These are phyloP conservation scores for Daldinia vernicosa DNA, from an alignment of 495 filamentous ascomycete genomes.

Conservation along the genomic window DNA sequence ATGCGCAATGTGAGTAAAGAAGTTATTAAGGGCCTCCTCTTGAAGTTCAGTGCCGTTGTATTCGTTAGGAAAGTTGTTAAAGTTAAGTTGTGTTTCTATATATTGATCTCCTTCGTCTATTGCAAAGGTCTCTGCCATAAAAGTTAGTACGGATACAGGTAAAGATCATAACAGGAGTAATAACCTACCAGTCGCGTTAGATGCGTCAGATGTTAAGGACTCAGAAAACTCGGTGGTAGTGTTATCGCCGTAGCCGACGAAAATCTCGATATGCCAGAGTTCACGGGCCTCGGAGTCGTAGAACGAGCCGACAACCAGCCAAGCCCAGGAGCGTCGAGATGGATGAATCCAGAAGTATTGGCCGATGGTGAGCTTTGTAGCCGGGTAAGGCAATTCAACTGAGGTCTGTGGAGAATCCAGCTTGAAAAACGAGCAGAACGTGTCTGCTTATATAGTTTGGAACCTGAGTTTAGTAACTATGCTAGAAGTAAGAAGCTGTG, in stretches of 20 bases:
- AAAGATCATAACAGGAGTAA: not conserved
- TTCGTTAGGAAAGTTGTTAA: not conserved
- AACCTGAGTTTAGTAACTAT: not conserved
- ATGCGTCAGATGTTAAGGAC: conserved; percentile 7
- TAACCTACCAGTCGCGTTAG: conserved; percentile 23
- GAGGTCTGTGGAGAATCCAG: conserved; percentile 31
- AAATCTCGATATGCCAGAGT: conserved; percentile 43
- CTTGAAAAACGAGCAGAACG: conserved; percentile 21
- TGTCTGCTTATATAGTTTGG: not conserved
- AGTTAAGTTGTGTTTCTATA: not conserved
- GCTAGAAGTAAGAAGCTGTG: not conserved
- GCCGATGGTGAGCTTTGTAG: conserved; percentile 43
- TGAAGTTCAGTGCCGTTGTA: not conserved
- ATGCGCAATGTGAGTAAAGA: not conserved
- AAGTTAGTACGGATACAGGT: conserved; percentile 4
- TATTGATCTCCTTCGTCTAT: not conserved
- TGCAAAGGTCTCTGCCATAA: not conserved
- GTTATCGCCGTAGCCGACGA: conserved; percentile 31
- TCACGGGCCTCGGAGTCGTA: conserved; percentile 40
- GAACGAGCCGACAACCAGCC: conserved; percentile 46
- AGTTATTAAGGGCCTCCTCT: not conserved
- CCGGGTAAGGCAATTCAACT: conserved; percentile 41
- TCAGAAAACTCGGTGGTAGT: not conserved
- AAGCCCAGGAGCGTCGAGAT: conserved; percentile 40
- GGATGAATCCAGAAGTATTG: conserved; percentile 38